phyloP scores from a whole-genome alignment of 2,329 filamentous ascomycete genomes.

The Hyphodiscus sp. region DNA sequence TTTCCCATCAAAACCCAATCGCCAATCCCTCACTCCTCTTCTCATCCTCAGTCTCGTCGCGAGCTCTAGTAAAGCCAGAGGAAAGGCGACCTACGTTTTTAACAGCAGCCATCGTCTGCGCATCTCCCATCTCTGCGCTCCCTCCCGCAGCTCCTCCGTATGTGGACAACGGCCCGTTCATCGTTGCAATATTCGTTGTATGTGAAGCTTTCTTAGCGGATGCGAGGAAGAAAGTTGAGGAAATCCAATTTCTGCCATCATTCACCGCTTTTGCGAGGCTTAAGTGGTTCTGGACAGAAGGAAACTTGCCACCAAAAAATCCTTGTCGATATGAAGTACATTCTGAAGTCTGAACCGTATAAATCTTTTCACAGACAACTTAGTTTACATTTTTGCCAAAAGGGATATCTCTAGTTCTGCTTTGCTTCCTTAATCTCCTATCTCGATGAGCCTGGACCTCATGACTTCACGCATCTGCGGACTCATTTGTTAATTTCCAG shows the following conservation, averaged over 20 bases:
- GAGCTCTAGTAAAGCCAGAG: not conserved
- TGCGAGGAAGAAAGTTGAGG: not conserved
- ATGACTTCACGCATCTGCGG: no score
- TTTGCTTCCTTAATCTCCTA: no score
- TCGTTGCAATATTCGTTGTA: slow-evolving; percentile 4
- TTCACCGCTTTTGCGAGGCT: slow-evolving; percentile 1
- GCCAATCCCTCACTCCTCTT: not conserved
- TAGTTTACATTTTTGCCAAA: no score
- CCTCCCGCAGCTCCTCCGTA: slow-evolving; percentile 7
- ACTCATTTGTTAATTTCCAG: no score
- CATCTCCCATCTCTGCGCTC: slow-evolving; percentile 16
- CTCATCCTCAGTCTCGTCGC: not conserved
- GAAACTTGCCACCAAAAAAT: no score
- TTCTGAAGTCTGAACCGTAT: no score
- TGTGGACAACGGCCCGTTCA: slow-evolving; percentile 24
- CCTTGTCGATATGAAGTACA: no score
- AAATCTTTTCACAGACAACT: no score
- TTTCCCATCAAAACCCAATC: no score
- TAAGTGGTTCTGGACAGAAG: no score
- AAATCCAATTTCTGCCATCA: slow-evolving; percentile 1
- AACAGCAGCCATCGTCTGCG: slow-evolving; percentile 26
- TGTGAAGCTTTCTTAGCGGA: not conserved
- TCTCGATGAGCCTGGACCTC: no score
- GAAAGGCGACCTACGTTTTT: slow-evolving; percentile 22
- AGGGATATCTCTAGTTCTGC: no score